Evolutionary conservation across 139 green algal species (phyloP).

Genomic region (Picochlorum sp.): DNA sequence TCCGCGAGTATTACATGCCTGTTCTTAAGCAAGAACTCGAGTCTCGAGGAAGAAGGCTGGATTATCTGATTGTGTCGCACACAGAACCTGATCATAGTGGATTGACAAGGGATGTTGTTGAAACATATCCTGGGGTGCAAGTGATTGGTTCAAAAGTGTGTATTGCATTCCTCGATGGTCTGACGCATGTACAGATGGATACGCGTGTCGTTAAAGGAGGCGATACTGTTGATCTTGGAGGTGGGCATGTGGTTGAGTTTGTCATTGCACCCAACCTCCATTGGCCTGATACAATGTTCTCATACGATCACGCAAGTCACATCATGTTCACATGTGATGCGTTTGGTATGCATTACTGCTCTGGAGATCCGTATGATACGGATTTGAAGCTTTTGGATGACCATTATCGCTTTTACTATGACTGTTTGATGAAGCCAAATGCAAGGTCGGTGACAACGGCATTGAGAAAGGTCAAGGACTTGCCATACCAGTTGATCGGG

Average conservation of each 20-base stretch:
- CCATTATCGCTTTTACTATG: slow-evolving; percentile 93
- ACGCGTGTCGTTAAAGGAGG: slow-evolving; percentile 72
- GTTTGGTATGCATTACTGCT: slow-evolving; percentile 94
- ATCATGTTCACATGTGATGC: slow-evolving; percentile 97
- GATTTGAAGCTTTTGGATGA: slow-evolving; percentile 40
- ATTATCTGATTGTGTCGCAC: slow-evolving; percentile 81
- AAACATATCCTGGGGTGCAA: slow-evolving; percentile 64
- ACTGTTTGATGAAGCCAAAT: slow-evolving; percentile 97
- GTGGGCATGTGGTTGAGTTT: slow-evolving; percentile 88
- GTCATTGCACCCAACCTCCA: slow-evolving; percentile 96
- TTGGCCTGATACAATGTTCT: slow-evolving; percentile 95
- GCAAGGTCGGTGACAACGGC: slow-evolving; percentile 81
- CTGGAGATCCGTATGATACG: slow-evolving; percentile 64
- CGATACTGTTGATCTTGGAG: slow-evolving; percentile 78
- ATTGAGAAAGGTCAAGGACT: slow-evolving; percentile 73
- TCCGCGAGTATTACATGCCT: slow-evolving; percentile 74
- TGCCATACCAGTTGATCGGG: slow-evolving; percentile 69
- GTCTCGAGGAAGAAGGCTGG: slow-evolving; percentile 37
- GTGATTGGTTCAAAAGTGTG: slow-evolving; percentile 80
- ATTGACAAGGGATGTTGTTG: slow-evolving; percentile 78
- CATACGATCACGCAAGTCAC: slow-evolving; percentile 70
- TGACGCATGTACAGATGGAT: slow-evolving; percentile 58
- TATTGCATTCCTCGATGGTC: slow-evolving; percentile 57
- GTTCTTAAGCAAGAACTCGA: slow-evolving; percentile 46
- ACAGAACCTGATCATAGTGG: slow-evolving; percentile 90